phyloP scores from a whole-genome alignment of 2,329 filamentous ascomycete species.

The Stachybotrys echinatus region DNA sequence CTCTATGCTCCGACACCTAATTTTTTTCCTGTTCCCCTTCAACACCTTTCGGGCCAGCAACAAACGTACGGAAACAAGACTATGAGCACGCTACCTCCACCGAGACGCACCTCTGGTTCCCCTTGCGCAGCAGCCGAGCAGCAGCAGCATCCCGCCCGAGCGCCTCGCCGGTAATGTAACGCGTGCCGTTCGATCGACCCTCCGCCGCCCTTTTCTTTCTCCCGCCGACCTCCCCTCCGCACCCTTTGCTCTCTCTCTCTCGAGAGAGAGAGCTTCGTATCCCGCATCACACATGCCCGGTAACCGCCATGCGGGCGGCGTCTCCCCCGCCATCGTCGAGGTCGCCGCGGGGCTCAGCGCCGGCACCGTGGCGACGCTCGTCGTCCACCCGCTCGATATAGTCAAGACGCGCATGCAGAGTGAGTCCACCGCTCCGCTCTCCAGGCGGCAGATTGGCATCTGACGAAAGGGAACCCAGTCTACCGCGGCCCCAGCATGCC shows the following conservation, averaged over 20 bases:
- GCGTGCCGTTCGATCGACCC: too few relatives aligned
- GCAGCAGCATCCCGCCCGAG: too few relatives aligned
- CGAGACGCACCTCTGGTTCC: too few relatives aligned
- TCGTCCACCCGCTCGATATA: conserved; percentile 88
- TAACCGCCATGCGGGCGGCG: conserved; percentile 48
- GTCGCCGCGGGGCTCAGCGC: conserved; percentile 85
- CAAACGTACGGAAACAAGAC: too few relatives aligned
- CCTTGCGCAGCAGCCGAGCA: too few relatives aligned
- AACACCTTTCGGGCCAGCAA: too few relatives aligned
- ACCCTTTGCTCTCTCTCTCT: too few relatives aligned
- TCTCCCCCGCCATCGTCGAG: conserved; percentile 78
- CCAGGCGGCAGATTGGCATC: too few relatives aligned
- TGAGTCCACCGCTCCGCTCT: conserved; percentile 29
- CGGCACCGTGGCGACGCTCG: conserved; percentile 78
- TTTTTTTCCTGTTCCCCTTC: too few relatives aligned
- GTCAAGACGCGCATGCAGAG: conserved; percentile 95
- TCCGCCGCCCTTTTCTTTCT: too few relatives aligned
- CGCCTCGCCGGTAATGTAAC: background rate
- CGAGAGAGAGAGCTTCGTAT: conserved; percentile 2
- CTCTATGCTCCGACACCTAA: too few relatives aligned
- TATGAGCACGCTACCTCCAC: background rate
- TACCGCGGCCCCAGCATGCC: conserved; percentile 39
- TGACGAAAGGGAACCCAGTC: conserved; percentile 31
- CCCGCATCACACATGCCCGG: conserved; percentile 37
- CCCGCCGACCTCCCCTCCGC: too few relatives aligned